Percentiles rank a stretch among this genome's conserved stretches.
phyloP scores from a whole-genome alignment of 805 yeast species.

The Ogataea naganishii region DNA sequence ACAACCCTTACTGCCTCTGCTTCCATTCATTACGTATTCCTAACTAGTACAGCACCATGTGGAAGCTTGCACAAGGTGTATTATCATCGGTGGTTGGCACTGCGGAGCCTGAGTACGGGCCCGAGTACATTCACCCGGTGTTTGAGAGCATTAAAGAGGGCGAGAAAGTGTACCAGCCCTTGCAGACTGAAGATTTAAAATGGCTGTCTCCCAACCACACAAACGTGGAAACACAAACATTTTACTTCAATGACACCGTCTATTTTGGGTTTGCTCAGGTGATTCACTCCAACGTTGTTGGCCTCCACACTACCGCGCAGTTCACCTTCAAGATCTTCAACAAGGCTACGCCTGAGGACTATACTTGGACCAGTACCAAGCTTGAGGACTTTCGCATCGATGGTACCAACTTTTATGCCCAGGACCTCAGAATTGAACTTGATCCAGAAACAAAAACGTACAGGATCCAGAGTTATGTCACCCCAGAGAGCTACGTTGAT shows the following conservation, averaged over 20 bases:
- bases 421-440: slow-evolving; percentile 56
- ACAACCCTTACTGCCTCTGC: too few species aligned
- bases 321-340: slow-evolving; percentile 81
- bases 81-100: slow-evolving; percentile 93
- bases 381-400: slow-evolving; percentile 63
- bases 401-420: slow-evolving; percentile 76
- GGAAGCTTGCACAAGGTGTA: slow-evolving; percentile 26
- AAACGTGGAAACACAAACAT: slow-evolving; percentile 92
- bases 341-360: slow-evolving; percentile 38
- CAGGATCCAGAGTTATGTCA: slow-evolving; percentile 55
- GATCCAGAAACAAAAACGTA: slow-evolving; percentile 39
- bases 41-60: slow-evolving; percentile 17
- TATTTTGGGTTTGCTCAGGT: slow-evolving; percentile 86
- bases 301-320: slow-evolving; percentile 84
- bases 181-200: slow-evolving; percentile 58
- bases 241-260: slow-evolving; percentile 65
- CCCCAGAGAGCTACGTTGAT: slow-evolving; percentile 63
- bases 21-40: too few species aligned
- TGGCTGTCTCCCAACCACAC: slow-evolving; percentile 75
- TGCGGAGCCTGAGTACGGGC: slow-evolving; percentile 95
- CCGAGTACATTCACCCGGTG: slow-evolving; percentile 84
- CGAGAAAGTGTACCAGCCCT: slow-evolving; percentile 48
- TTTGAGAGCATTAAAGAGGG: slow-evolving; percentile 41
- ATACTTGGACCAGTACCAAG: slow-evolving; percentile 87
- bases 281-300: slow-evolving; percentile 87